Base-by-base conservation (phyloP, 2,329 filamentous ascomycete genomes). In the Trichophaea hybrida region DNA sequence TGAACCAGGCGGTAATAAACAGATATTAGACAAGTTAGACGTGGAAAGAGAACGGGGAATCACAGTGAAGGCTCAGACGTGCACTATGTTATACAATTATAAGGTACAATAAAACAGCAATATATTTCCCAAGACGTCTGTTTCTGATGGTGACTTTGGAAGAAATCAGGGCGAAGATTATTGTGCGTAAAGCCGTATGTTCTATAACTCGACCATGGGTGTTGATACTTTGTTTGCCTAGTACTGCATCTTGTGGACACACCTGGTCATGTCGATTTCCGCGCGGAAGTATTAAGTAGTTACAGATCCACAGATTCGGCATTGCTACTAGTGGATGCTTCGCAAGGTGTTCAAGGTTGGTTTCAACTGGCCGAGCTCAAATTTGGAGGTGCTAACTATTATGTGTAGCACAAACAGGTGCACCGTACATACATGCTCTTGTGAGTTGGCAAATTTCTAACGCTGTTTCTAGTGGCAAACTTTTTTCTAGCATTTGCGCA, bases 41-140 rank as follows among this genome's bases (percentile, higher is more conserved):
- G 93, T 98, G 58, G 93, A 98, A 75, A 80, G 93, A 55, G 89
- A 97, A 73, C 82, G 93, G 43, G 93, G 93, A 63, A 98, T 98
- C 71, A 98, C 93, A 0, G 93, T 98, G 72, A 98, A 98, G 76
- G 93, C 93, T 58, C 93, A 98, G 76, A 97, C 93, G 59, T 97
- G 93, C 74, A 93, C 85, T 59, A 98, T 98, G 93, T 80, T 98
- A 56, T 95, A 96, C 76, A 88, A 85, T 33, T 77, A 95, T 74
- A 76, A 85, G 61, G 61, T 63, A 54, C 46, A 15, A 6, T 10
- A 17, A 17, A 53, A 54, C 13, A 49, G 15, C 44, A 33, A 15
- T 24, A 49, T 43, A 43, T 4, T 43, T 15, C n/a, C 38, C 10
- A 4, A 43, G 15, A 24, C 38, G 10, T 15, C 38, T 10, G 13